phyloP scores from a whole-genome alignment of 768 basidiomycete genomes.

The Tylopilus rubrobrunneus region DNA sequence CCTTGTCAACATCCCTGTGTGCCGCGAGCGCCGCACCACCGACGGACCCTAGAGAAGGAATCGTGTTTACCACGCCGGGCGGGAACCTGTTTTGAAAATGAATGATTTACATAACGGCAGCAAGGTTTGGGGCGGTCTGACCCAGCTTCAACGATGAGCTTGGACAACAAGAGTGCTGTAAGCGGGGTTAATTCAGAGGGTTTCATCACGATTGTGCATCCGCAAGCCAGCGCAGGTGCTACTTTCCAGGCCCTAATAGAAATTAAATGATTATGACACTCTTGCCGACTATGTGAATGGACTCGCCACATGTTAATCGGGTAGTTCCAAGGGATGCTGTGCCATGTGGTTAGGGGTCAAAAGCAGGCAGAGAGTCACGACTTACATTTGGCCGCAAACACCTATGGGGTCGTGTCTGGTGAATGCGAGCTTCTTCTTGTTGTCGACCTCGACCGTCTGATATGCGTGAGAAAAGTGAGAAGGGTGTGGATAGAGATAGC shows the following conservation, averaged over 20 bases:
- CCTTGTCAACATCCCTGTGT: constrained; percentile 86
- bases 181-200: constrained; percentile 86
- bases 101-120: constrained; percentile 13
- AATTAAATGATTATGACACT: constrained; percentile 1
- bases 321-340: constrained; percentile 90
- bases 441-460: constrained; percentile 77
- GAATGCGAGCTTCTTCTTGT: constrained; percentile 77
- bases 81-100: constrained; percentile 60
- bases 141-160: constrained; percentile 82
- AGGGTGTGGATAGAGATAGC: not conserved
- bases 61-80: constrained; percentile 84
- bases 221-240: constrained; percentile 85
- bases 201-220: constrained; percentile 95
- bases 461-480: constrained; percentile 5
- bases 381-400: constrained; percentile 90
- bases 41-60: constrained; percentile 76
- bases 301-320: constrained; percentile 82
- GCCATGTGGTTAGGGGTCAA: constrained; percentile 4
- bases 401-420: constrained; percentile 89
- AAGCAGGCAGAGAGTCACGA: constrained; percentile 4
- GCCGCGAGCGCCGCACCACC: constrained; percentile 83
- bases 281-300: constrained; percentile 1
- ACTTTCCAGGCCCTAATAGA: constrained; percentile 78
- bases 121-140: constrained; percentile 30
- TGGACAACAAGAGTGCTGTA: constrained; percentile 78